Evolutionary conservation across 2,329 filamentous ascomycete genomes (phyloP).

Genomic region (Diplocarpon mali): DNA sequence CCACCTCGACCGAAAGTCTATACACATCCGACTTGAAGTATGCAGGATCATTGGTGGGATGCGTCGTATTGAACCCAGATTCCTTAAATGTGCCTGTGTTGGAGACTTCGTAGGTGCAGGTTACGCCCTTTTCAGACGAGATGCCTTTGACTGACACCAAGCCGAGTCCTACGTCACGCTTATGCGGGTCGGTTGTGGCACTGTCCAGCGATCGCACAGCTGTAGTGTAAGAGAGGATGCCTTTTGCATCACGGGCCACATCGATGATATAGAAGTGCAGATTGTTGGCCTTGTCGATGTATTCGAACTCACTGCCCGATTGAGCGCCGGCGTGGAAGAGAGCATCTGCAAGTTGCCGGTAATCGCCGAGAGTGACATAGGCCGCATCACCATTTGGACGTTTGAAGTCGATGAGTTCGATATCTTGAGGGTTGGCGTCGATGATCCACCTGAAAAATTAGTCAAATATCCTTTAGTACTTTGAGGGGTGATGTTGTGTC

Average conservation of each 20-base stretch:
- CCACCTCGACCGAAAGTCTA: constrained; percentile 5
- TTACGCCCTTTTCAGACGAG: not conserved
- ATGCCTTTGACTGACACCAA: not conserved
- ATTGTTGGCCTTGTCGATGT: constrained; percentile 7
- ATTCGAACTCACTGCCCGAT: constrained; percentile 11
- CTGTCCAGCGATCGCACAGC: constrained; percentile 6
- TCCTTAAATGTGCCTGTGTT: constrained; percentile 7
- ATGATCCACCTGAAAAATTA: constrained; percentile 10
- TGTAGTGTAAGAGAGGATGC: constrained; percentile 9
- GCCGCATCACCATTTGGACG: constrained; percentile 8
- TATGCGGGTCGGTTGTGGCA: not conserved
- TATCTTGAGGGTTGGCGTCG: constrained; percentile 13
- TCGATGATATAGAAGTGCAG: constrained; percentile 12
- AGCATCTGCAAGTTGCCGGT: constrained; percentile 10
- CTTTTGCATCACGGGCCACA: constrained; percentile 1
- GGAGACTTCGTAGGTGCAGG: constrained; percentile 8
- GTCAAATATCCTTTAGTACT: constrained; percentile 3
- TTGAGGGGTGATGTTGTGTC: too few species aligned
- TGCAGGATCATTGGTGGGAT: constrained; percentile 5
- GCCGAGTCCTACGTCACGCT: constrained; percentile 2
- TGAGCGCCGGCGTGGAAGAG: constrained; percentile 11
- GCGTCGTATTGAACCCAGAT: not conserved
- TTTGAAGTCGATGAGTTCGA: constrained; percentile 10
- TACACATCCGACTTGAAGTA: constrained; percentile 10
- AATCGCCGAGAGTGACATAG: constrained; percentile 10